Conservation (phyloP, 108 stramenopile species). For the Aureococcus anophagefferens region DNA sequence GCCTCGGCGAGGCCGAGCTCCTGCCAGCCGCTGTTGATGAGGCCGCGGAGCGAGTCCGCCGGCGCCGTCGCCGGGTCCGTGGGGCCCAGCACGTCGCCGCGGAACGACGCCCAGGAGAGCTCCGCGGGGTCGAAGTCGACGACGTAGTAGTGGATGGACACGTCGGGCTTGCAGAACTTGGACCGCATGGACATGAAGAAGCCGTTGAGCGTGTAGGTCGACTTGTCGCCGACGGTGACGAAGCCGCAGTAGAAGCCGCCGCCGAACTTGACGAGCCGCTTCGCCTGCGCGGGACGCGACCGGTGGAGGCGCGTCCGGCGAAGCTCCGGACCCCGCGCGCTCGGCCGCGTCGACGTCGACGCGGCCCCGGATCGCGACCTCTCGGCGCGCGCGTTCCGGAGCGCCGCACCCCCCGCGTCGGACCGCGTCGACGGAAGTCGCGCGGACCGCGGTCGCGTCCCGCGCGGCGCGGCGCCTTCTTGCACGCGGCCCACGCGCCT, state of each 20-base stretch:
- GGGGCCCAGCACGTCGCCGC: slow-evolving; percentile 60
- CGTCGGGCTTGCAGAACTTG: slow-evolving; percentile 66
- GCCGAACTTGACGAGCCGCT: slow-evolving; percentile 72
- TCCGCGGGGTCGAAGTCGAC: slow-evolving; percentile 70
- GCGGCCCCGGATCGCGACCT: too few relatives aligned
- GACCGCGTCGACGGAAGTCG: too few relatives aligned
- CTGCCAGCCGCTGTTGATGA: slow-evolving; percentile 53
- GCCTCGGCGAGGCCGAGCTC: slow-evolving; percentile 51
- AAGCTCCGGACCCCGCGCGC: too few relatives aligned
- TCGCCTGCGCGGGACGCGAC: too few relatives aligned
- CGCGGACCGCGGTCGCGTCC: too few relatives aligned
- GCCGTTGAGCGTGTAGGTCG: slow-evolving; percentile 81
- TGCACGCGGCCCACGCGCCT: slow-evolving; percentile 34
- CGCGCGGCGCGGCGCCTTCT: too few relatives aligned
- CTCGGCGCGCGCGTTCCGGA: too few relatives aligned
- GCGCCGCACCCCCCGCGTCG: too few relatives aligned
- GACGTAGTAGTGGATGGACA: slow-evolving; percentile 69
- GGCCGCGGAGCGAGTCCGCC: slow-evolving; percentile 56
- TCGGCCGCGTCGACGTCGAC: too few relatives aligned
- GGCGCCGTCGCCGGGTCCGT: slow-evolving; percentile 75
- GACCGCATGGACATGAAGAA: slow-evolving; percentile 80
- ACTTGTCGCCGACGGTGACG: slow-evolving; percentile 25
- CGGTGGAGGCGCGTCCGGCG: too few relatives aligned
- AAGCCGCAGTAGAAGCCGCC: slow-evolving; percentile 88
- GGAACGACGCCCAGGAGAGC: slow-evolving; percentile 69